Evolutionary conservation across 31 red algal genomes (phyloP).

Genomic region (Odonthalia washingtoniensis): DNA sequence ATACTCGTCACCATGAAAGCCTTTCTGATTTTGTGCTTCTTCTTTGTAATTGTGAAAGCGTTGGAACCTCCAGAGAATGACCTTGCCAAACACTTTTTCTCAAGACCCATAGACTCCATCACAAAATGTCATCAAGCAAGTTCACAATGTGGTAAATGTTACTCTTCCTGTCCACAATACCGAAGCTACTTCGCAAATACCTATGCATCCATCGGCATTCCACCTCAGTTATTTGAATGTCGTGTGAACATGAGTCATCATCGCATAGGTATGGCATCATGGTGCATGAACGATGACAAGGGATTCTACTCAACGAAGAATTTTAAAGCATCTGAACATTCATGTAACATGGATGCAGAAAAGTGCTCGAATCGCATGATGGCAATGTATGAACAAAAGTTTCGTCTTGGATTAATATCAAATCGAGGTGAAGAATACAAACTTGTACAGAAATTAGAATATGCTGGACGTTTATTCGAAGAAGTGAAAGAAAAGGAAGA

Average conservation of each 20-base stretch:
- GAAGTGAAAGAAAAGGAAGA: neutral
- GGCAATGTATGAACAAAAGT: slow-evolving; percentile 24
- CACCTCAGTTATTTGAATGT: slow-evolving; percentile 14
- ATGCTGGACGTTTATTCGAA: slow-evolving; percentile 9
- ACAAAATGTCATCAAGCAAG: slow-evolving; percentile 34
- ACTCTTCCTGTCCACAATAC: neutral
- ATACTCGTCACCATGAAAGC: no score
- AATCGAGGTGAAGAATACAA: neutral
- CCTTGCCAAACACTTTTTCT: neutral
- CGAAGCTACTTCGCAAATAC: neutral
- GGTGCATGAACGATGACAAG: slow-evolving; percentile 44
- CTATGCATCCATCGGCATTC: slow-evolving; percentile 4
- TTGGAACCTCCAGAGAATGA: neutral
- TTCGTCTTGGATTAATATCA: neutral
- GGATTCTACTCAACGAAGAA: slow-evolving; percentile 25
- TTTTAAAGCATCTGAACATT: slow-evolving; percentile 13
- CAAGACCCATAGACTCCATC: neutral
- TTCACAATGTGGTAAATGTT: slow-evolving; percentile 4
- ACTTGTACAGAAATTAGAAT: slow-evolving; percentile 31
- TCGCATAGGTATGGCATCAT: slow-evolving; percentile 24
- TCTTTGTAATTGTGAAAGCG: no score
- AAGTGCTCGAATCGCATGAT: slow-evolving; percentile 28
- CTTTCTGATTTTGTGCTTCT: no score
- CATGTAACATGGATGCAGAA: slow-evolving; percentile 14
- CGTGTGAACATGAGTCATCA: slow-evolving; percentile 23